phyloP scores from a whole-genome alignment of 2,329 filamentous ascomycete genomes.

The Sphaerulina musiva region DNA sequence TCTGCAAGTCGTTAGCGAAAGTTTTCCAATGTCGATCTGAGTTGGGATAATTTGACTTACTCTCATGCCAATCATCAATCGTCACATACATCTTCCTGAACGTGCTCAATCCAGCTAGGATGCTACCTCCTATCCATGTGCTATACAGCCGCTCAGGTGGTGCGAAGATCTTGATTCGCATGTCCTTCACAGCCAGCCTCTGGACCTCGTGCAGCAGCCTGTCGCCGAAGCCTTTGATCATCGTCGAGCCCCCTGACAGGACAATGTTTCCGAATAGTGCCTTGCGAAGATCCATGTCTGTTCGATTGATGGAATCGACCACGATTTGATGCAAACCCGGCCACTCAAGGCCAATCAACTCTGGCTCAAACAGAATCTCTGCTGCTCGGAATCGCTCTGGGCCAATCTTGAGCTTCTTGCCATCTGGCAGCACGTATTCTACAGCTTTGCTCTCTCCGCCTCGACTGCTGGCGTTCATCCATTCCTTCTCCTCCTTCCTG shows the following conservation, averaged over 20 bases:
- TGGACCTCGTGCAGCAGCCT: conserved; percentile 87
- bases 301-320: conserved; percentile 89
- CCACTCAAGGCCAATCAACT: conserved; percentile 94
- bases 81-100: conserved; percentile 99
- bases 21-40: conserved; percentile 7
- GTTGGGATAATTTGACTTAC: conserved; percentile 25
- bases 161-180: conserved; percentile 98
- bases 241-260: conserved; percentile 86
- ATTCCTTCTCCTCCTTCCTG: conserved; percentile 93
- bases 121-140: conserved; percentile 98
- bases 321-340: conserved; percentile 96
- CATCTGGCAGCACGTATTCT: conserved; percentile 87
- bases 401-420: conserved; percentile 88
- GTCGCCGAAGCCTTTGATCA: conserved; percentile 96
- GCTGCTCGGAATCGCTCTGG: conserved; percentile 91
- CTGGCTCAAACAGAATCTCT: conserved; percentile 95
- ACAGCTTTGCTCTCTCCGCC: conserved; percentile 59
- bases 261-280: conserved; percentile 94
- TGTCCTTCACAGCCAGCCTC: conserved; percentile 90
- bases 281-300: conserved; percentile 92
- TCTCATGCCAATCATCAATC: conserved; percentile 99
- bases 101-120: conserved; percentile 90
- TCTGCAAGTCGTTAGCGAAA: conserved; percentile 38
- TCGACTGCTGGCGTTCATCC: conserved; percentile 65
- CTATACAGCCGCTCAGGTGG: conserved; percentile 97